Evolutionary conservation across 2,329 filamentous ascomycete species (phyloP).

Genomic region (Cercospora sp.): DNA sequence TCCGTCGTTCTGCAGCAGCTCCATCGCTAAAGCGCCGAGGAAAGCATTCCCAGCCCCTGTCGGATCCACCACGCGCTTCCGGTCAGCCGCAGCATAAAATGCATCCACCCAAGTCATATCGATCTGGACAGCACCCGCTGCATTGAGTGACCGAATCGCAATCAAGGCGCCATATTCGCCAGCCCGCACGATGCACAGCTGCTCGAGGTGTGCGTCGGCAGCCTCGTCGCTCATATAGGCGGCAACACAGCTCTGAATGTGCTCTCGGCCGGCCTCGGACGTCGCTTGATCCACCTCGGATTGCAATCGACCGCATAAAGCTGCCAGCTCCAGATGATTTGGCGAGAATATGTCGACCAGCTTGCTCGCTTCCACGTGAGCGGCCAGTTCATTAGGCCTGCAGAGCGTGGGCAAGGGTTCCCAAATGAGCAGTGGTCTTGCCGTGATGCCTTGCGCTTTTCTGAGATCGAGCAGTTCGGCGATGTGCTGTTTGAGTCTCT

Average conservation of each 20-base stretch:
- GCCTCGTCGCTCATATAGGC: slow-evolving; percentile 22
- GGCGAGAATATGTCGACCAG: slow-evolving; percentile 36
- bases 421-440: slow-evolving; percentile 32
- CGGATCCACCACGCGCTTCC: slow-evolving; percentile 31
- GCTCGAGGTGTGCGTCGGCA: slow-evolving; percentile 11
- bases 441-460: slow-evolving; percentile 9
- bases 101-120: slow-evolving; percentile 30
- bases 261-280: slow-evolving; percentile 18
- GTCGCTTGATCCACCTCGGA: slow-evolving; percentile 9
- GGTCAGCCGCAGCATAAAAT: slow-evolving; percentile 24
- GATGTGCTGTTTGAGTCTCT: slow-evolving; percentile 25
- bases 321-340: slow-evolving; percentile 35
- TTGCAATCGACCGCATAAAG: slow-evolving; percentile 27
- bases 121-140: slow-evolving; percentile 3
- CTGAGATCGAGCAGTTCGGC: slow-evolving; percentile 13
- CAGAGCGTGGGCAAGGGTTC: slow-evolving; percentile 35
- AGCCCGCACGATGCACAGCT: slow-evolving; percentile 30
- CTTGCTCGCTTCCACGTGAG: slow-evolving; percentile 25
- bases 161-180: slow-evolving; percentile 34
- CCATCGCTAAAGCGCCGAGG: slow-evolving; percentile 34
- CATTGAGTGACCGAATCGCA: slow-evolving; percentile 8
- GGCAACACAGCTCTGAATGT: slow-evolving; percentile 28
- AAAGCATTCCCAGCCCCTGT: slow-evolving; percentile 38
- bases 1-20: slow-evolving; percentile 28
- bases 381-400: slow-evolving; percentile 25